Evolutionary conservation across 1,284 basidiomycete species (phyloP), one percentile per base, ranked within the genome.

Genomic region (Afroboletus lepidellus): DNA sequence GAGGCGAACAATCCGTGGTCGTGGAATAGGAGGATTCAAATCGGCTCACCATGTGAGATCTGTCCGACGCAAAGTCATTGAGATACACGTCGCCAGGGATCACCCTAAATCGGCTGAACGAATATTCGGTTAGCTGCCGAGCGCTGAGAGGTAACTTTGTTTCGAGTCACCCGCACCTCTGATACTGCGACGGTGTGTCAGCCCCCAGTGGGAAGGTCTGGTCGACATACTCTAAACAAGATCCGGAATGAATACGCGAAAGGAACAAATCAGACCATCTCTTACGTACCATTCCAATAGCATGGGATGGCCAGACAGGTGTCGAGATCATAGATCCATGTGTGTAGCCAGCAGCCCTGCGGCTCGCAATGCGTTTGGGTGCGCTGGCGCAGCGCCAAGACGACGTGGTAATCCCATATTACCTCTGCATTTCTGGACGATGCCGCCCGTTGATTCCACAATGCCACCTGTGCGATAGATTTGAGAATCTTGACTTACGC

Each of bases 391-490:
- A 87, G 70, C 37, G 80, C 65, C 11, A 86, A 74, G 25, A 90
- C 67, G 58, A 86, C 85, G 62, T 90, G 88, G 65, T 90, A 90
- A 64, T 90, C 87, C 87, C 87, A 90, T 32, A 90, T 67, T 11
- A 88, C 79, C 30, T 72, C 65, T 58, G 56, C 50, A 44, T 68
- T 59, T 41, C 58, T 62, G 24, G 68, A 61, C 20, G 63, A 63
- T 11, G 74, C 73, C 23, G 70, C 70, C 57, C 76, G 79, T 64
- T 89, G 87, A 46, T 74, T 74, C 79, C 84, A 87, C 29, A 90
- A 65, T 20, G 83, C 80, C 24, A 85, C 79, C 85, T 87, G 60
- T 53, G 42, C 38, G 33, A 46, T 39, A 48, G 50, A 36, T 29
- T 42, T 63, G 6, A 56, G 51, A 50, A 38, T 41, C 30, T 38